Evolutionary conservation across 2,329 filamentous ascomycete genomes (phyloP).

Genomic region (Phaeophleospora eucalypticola): DNA sequence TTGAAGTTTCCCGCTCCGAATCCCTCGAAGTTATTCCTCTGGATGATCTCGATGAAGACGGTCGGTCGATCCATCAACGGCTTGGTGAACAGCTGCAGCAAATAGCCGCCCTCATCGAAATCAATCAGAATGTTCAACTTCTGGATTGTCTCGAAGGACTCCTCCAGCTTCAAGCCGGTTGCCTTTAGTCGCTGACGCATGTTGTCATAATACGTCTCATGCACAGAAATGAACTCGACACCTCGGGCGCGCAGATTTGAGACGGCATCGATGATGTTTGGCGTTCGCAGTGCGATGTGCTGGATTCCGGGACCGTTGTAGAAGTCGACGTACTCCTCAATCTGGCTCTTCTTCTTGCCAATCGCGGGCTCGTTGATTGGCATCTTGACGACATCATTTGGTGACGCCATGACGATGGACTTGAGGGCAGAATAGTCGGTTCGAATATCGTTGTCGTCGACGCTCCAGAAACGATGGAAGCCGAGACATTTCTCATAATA

Average conservation of each 20-base stretch:
- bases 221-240: slow-evolving; percentile 89
- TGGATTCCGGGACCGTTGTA: slow-evolving; percentile 87
- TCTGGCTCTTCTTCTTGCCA: slow-evolving; percentile 88
- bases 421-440: slow-evolving; percentile 87
- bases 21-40: slow-evolving; percentile 82
- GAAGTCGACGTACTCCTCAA: slow-evolving; percentile 83
- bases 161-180: slow-evolving; percentile 58
- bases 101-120: slow-evolving; percentile 87
- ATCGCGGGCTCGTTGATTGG: slow-evolving; percentile 93
- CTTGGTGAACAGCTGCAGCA: slow-evolving; percentile 61
- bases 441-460: slow-evolving; percentile 88
- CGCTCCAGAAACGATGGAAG: slow-evolving; percentile 96
- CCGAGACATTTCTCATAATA: slow-evolving; percentile 83
- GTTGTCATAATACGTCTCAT: slow-evolving; percentile 76
- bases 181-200: slow-evolving; percentile 70
- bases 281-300: slow-evolving; percentile 83
- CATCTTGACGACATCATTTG: slow-evolving; percentile 89
- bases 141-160: slow-evolving; percentile 75
- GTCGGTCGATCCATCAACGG: slow-evolving; percentile 92
- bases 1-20: slow-evolving; percentile 97
- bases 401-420: slow-evolving; percentile 82
- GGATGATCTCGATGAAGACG: slow-evolving; percentile 95
- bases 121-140: slow-evolving; percentile 85
- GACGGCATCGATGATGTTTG: slow-evolving; percentile 74
- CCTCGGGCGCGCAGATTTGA: slow-evolving; percentile 76